phyloP scores from a whole-genome alignment of 352 stramenopile species.

The Phytophthora colocasiae region DNA sequence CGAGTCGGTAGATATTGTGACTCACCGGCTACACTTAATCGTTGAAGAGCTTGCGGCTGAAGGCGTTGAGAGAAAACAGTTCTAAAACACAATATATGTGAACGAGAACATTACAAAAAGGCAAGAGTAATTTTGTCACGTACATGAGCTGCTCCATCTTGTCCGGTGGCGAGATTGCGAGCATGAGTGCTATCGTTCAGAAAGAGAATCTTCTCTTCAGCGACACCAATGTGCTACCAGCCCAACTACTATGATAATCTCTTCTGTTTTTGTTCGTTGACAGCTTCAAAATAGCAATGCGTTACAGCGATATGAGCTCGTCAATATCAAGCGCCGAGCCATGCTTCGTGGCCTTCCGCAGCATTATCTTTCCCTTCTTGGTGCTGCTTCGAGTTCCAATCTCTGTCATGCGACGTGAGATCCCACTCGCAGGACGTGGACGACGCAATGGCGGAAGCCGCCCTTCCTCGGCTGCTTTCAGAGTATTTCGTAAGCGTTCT shows the following conservation, averaged over 20 bases:
- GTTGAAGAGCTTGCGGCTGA: conserved; percentile 47
- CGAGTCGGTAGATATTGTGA: neutral
- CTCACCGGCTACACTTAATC: conserved; percentile 56
- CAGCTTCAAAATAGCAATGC: conserved; percentile 35
- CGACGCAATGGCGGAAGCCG: conserved; percentile 39
- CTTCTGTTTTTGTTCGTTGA: conserved; percentile 6
- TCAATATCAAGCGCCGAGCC: conserved; percentile 11
- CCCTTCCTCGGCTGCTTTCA: conserved; percentile 64
- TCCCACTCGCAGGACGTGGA: conserved; percentile 13
- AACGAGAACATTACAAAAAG: neutral
- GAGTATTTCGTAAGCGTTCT: conserved; percentile 45
- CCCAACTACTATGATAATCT: too few relatives aligned
- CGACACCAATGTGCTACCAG: neutral
- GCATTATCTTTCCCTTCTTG: conserved; percentile 25
- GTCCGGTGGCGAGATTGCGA: conserved; percentile 46
- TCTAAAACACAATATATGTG: conserved; percentile 25
- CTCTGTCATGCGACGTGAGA: conserved; percentile 41
- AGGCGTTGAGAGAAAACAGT: conserved; percentile 55
- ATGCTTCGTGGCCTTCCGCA: conserved; percentile 23
- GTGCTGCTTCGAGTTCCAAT: conserved; percentile 14
- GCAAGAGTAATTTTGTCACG: neutral
- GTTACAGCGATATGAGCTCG: conserved; percentile 25
- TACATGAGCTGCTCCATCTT: conserved; percentile 71
- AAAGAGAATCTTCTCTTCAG: neutral
- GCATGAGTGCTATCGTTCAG: conserved; percentile 29